phyloP scores from a whole-genome alignment of 208 protist species.

The Trypanosoma lewisi region DNA sequence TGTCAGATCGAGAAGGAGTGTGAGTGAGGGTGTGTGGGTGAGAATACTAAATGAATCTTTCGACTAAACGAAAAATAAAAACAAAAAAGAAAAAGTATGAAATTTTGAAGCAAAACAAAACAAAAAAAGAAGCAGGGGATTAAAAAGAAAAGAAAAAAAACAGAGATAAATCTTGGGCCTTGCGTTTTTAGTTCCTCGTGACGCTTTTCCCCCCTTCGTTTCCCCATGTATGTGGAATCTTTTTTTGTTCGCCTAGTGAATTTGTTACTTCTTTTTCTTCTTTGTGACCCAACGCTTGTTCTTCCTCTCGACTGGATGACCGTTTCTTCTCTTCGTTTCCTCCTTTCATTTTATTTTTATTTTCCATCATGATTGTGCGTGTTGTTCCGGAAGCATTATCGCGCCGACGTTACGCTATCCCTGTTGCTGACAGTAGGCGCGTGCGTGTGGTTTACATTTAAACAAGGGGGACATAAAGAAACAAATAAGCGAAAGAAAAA shows the following conservation, averaged over 20 bases:
- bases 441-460: no score
- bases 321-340: conserved; percentile 1
- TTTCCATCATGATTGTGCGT: no score
- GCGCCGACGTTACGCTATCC: no score
- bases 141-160: conserved; percentile 18
- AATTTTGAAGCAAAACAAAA: not conserved
- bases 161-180: not conserved
- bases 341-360: no score
- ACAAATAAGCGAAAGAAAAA: conserved; percentile 8
- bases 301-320: no score
- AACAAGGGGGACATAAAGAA: no score
- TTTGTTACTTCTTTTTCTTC: not conserved
- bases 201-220: not conserved
- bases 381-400: no score
- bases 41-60: no score
- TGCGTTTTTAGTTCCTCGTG: not conserved
- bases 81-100: conserved; percentile 6
- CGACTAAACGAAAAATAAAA: not conserved
- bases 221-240: not conserved
- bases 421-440: no score
- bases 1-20: not conserved
- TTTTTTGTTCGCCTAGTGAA: not conserved
- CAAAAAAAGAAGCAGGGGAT: conserved; percentile 1
- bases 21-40: no score
- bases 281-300: no score